Percentiles rank a stretch among this genome's conserved stretches.
These are phyloP conservation scores for Saccharomycopsis sp. DNA, from an alignment of 805 yeast species.

Conservation along the genomic window DNA sequence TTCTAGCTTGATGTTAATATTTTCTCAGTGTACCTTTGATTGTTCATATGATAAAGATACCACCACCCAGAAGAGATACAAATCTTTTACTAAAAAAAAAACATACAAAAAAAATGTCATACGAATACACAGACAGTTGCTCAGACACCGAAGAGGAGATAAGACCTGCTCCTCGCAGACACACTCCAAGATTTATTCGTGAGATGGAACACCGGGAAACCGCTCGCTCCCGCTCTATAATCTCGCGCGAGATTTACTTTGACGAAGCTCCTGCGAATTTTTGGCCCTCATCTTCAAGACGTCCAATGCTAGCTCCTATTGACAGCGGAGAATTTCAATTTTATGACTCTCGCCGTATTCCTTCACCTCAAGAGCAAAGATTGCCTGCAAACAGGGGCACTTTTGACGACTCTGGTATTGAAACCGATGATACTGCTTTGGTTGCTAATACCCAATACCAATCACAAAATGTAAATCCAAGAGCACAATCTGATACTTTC, in stretches of 20 bases:
- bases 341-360: too few relatives aligned
- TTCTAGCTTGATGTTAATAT: too few relatives aligned
- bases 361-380: too few relatives aligned
- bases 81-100: neutral
- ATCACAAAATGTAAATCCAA: too few relatives aligned
- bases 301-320: neutral
- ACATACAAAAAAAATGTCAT: neutral
- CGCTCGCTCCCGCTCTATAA: neutral
- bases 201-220: neutral
- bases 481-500: too few relatives aligned
- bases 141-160: conserved; percentile 23
- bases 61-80: neutral
- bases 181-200: neutral
- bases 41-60: too few relatives aligned
- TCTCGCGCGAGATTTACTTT: neutral
- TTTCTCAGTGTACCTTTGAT: too few relatives aligned
- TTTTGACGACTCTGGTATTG: too few relatives aligned
- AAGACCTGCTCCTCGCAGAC: conserved; percentile 2
- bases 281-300: neutral
- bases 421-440: too few relatives aligned
- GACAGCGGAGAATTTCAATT: neutral
- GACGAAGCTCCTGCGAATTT: conserved; percentile 34
- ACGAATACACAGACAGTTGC: neutral
- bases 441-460: too few relatives aligned
- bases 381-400: too few relatives aligned